Percentiles rank a stretch among this genome's conserved stretches.
These are phyloP conservation scores for Fraxinus albicans DNA, from an alignment of 305 asterid species.

Conservation along the genomic window DNA sequence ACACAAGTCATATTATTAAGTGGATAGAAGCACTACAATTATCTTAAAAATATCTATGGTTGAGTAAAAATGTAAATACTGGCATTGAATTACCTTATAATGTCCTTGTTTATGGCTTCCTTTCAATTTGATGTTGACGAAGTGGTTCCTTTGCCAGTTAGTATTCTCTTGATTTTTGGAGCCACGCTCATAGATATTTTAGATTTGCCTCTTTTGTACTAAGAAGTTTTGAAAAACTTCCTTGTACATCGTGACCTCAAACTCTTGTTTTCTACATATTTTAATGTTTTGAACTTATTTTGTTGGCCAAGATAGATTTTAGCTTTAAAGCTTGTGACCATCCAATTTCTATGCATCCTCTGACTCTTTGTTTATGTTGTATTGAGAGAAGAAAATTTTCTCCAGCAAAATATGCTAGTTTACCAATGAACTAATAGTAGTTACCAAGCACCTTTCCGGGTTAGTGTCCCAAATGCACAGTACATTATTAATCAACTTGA, in stretches of 20 bases:
- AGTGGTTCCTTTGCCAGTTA: background rate
- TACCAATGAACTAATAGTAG: background rate
- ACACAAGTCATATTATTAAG: background rate
- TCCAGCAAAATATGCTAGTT: background rate
- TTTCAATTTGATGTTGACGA: background rate
- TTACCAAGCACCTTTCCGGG: background rate
- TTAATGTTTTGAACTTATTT: background rate
- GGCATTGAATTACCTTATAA: background rate
- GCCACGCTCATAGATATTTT: background rate
- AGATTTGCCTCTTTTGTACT: background rate
- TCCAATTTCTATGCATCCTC: background rate
- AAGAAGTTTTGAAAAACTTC: background rate
- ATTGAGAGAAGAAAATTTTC: background rate
- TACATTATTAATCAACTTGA: slow-evolving; percentile 5
- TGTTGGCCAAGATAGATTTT: background rate
- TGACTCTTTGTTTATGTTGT: background rate
- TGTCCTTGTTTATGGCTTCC: background rate
- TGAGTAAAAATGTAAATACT: background rate
- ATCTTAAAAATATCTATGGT: background rate
- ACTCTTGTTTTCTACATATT: background rate
- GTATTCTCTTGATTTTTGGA: background rate
- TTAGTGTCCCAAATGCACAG: background rate
- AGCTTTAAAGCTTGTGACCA: background rate
- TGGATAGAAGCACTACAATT: background rate
- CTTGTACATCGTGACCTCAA: background rate